Conservation (phyloP, 257 asterid species). For the Coffea eugenioides region DNA sequence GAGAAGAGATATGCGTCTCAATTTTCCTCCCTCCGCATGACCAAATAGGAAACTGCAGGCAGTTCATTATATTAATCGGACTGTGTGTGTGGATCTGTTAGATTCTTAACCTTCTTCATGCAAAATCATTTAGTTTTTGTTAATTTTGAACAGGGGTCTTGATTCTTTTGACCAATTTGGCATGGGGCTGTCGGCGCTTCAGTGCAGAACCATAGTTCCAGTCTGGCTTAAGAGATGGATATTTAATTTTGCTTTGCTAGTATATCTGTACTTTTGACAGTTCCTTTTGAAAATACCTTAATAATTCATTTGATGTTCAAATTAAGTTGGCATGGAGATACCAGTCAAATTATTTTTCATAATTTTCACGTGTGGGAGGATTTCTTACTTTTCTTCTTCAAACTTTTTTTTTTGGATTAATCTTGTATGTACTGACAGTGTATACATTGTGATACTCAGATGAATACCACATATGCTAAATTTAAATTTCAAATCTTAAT, state of each 20-base stretch:
- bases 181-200: constrained; percentile 52
- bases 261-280: not conserved
- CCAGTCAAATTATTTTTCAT: not conserved
- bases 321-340: not conserved
- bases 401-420: no score
- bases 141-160: not conserved
- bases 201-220: not conserved
- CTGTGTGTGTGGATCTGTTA: not conserved
- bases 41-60: not conserved
- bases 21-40: not conserved
- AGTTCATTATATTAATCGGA: constrained; percentile 1
- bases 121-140: not conserved
- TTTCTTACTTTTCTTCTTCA: no score
- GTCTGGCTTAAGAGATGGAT: not conserved
- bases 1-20: not conserved
- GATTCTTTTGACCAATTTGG: constrained; percentile 42
- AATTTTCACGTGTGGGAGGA: no score
- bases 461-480: no score
- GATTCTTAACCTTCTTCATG: constrained; percentile 9
- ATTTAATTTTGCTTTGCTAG: not conserved
- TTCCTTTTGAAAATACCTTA: not conserved
- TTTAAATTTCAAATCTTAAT: no score
- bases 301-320: not conserved
- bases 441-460: no score
- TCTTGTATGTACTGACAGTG: no score